Conservation (phyloP, 2,329 filamentous ascomycete genomes). For the Curvularia verruculosa region DNA sequence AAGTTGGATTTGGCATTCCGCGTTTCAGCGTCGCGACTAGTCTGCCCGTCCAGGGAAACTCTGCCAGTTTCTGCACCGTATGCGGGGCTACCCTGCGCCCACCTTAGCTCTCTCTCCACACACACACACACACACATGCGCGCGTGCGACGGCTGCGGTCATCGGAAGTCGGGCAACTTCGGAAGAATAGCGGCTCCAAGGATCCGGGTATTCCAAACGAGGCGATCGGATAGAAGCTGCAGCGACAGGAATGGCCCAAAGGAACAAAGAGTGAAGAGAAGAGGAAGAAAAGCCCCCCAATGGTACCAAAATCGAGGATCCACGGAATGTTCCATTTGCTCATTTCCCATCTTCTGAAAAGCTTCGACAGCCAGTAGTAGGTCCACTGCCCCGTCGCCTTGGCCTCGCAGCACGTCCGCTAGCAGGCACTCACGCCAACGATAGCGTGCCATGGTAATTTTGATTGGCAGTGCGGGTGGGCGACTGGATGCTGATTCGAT, state of each 20-base stretch:
- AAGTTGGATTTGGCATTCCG: slow-evolving; percentile 15
- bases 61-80: slow-evolving; percentile 8
- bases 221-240: background rate
- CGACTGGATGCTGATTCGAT: slow-evolving; percentile 10
- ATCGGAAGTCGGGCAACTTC: slow-evolving; percentile 15
- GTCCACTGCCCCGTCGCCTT: slow-evolving; percentile 11
- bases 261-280: background rate
- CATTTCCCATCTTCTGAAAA: slow-evolving; percentile 10
- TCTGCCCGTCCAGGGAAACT: slow-evolving; percentile 4
- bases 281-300: no score
- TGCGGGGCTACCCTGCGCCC: slow-evolving; percentile 13
- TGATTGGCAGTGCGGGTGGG: background rate
- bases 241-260: background rate
- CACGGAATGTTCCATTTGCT: slow-evolving; percentile 16
- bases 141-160: slow-evolving; percentile 1
- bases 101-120: background rate
- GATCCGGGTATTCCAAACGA: background rate
- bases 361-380: slow-evolving; percentile 9
- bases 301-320: slow-evolving; percentile 6
- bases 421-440: background rate
- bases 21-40: slow-evolving; percentile 12
- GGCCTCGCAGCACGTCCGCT: background rate
- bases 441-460: slow-evolving; percentile 9
- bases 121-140: background rate
- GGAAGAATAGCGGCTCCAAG: slow-evolving; percentile 8